Conservation (phyloP, 1,139 yeast species). For the Ogataea hybrid region DNA sequence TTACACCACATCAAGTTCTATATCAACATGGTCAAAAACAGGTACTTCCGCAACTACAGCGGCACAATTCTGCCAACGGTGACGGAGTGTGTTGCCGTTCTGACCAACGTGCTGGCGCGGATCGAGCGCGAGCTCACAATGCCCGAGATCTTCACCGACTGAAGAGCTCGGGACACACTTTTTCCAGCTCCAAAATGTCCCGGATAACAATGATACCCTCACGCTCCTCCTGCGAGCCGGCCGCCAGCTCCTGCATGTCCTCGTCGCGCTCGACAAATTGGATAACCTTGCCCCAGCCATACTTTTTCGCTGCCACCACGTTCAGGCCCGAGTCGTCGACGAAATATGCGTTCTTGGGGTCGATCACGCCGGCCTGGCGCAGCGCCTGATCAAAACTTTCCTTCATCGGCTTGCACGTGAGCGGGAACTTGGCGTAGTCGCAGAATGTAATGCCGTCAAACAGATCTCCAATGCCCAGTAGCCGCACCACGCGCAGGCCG, state of each 20-base stretch:
- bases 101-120: conserved; percentile 16
- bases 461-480: conserved; percentile 83
- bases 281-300: conserved; percentile 52
- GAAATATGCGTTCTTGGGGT: conserved; percentile 53
- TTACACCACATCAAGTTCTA: conserved; percentile 9
- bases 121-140: conserved; percentile 18
- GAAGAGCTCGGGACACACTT: conserved; percentile 47
- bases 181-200: conserved; percentile 45
- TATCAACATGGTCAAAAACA: conserved; percentile 11
- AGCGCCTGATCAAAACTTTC: conserved; percentile 57
- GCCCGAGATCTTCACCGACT: conserved; percentile 15
- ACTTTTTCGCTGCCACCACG: conserved; percentile 51
- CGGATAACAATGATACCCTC: conserved; percentile 45
- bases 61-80: conserved; percentile 18
- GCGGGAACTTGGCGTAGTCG: conserved; percentile 63
- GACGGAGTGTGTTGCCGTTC: conserved; percentile 19
- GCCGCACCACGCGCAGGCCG: conserved; percentile 70
- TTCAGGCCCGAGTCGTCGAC: conserved; percentile 82
- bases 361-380: conserved; percentile 55
- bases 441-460: conserved; percentile 94
- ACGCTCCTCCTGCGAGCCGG: conserved; percentile 30
- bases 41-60: conserved; percentile 18
- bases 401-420: conserved; percentile 85
- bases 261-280: conserved; percentile 56
- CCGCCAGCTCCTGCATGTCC: conserved; percentile 38